phyloP scores from a whole-genome alignment of 257 asterid species.

The Penstemon eatonii region DNA sequence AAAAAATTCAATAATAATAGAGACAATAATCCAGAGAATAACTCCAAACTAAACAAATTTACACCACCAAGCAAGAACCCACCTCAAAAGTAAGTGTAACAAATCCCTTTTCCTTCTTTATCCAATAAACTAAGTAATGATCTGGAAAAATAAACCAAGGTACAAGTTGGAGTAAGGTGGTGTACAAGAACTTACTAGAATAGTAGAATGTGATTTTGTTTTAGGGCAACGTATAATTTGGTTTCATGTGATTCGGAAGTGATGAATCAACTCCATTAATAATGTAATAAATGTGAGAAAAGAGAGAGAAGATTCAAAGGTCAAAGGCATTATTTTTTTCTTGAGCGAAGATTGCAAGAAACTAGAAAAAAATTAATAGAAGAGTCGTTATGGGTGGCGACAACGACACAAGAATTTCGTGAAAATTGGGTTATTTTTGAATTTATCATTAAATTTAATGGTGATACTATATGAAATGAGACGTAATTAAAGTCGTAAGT shows the following conservation, averaged over 20 bases:
- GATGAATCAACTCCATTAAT: slow-evolving; percentile 27
- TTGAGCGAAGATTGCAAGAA: slow-evolving; percentile 55
- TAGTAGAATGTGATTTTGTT: neutral
- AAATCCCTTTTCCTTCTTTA: slow-evolving; percentile 10
- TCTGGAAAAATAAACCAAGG: slow-evolving; percentile 20
- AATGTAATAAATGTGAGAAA: slow-evolving; percentile 17
- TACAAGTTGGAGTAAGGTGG: slow-evolving; percentile 25
- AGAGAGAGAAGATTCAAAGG: slow-evolving; percentile 46
- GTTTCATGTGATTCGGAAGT: slow-evolving; percentile 31
- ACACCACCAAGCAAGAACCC: slow-evolving; percentile 21
- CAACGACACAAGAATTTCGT: slow-evolving; percentile 11
- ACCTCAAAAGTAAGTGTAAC: slow-evolving; percentile 3
- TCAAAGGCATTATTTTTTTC: slow-evolving; percentile 41
- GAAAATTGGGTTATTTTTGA: neutral
- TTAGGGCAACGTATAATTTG: slow-evolving; percentile 36
- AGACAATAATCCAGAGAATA: neutral
- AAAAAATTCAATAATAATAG: neutral
- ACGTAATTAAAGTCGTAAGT: too few relatives aligned
- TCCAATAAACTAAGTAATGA: slow-evolving; percentile 12
- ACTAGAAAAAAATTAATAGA: slow-evolving; percentile 25
- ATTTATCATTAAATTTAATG: too few relatives aligned
- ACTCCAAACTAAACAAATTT: slow-evolving; percentile 11
- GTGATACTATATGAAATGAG: too few relatives aligned
- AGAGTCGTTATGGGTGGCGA: slow-evolving; percentile 48
- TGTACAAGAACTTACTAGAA: slow-evolving; percentile 18